Evolutionary conservation across 2,329 filamentous ascomycete species (phyloP), one percentile per base, ranked within the genome.

Genomic region (Huntiella abstrusa): DNA sequence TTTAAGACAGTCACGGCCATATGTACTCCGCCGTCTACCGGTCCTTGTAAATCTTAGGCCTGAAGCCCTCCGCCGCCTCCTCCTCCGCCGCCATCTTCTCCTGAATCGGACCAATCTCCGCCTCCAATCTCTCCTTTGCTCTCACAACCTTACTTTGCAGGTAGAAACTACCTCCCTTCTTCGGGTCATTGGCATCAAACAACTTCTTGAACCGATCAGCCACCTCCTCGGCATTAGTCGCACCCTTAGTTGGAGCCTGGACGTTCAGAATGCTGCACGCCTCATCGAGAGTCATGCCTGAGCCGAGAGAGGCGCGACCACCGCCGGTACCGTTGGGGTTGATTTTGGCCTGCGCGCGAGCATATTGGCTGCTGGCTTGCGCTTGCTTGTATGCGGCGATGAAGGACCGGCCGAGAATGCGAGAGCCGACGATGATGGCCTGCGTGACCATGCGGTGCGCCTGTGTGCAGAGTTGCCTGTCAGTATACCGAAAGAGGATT

Each of bases 241-340:
- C 71, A 51, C 71, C 74, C 60, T 81, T 74, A 15, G 58, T 54
- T 1, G 88, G 87, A 34, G 87, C 84, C 61, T 88, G 84, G 55
- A 98, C 86, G 61, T 98, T 93, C 52, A 98, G 74, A 58, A 98
- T 95, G 64, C 86, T 84, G 74, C 86, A 96, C 46, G 91, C 91
- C 69, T 98, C 91, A 55, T 94, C 85, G 57, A 98, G 77, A 6
- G 86, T 91, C 63, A 96, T 80, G 59, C 86, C 83, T 4, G 75
- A 74, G 48, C 71, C 70, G 2, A 58, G 54, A 19, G 71, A 62
- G 51, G 71, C 69, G 51, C 72, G 70, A 54, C 72, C 72, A 44
- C 65, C 56, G 7, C 60, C 60, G 33, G 58, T 54, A 36, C 54
- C 58, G 54, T 61, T 64, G 48, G 64, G 64, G 53, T 72, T 71